phyloP scores from a whole-genome alignment of 345 rosid species.

The Euphorbia pulcherrima region DNA sequence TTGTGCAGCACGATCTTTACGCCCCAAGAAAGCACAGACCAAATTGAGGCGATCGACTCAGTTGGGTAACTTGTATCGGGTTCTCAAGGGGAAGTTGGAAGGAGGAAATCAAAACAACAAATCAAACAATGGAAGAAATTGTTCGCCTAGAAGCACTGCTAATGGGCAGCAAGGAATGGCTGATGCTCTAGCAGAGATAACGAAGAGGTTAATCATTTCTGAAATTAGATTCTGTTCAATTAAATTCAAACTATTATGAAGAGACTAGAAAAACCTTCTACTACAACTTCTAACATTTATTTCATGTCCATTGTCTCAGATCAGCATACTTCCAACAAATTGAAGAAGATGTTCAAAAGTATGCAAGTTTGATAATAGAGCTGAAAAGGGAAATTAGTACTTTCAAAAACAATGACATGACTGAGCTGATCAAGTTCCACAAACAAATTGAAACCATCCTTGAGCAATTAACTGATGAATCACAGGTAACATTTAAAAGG shows the following conservation, averaged over 20 bases:
- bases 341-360: constrained; percentile 69
- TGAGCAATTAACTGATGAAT: constrained; percentile 79
- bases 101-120: constrained; percentile 44
- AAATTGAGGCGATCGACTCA: constrained; percentile 83
- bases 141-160: constrained; percentile 21
- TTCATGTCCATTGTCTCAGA: constrained; percentile 31
- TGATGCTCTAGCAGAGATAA: constrained; percentile 92
- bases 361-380: constrained; percentile 50
- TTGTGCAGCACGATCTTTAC: constrained; percentile 46
- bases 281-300: not conserved
- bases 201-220: constrained; percentile 51
- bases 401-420: constrained; percentile 79
- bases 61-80: constrained; percentile 62
- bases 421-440: constrained; percentile 65
- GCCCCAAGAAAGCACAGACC: constrained; percentile 62
- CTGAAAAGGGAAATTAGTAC: constrained; percentile 47
- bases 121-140: constrained; percentile 35
- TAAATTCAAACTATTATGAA: not conserved
- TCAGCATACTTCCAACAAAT: constrained; percentile 88
- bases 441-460: constrained; percentile 69
- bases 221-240: not conserved
- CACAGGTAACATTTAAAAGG: constrained; percentile 53
- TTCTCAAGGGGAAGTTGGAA: constrained; percentile 74
- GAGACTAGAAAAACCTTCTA: not conserved
- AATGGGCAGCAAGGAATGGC: constrained; percentile 94